These are phyloP conservation scores for Torulaspora franciscae DNA, from an alignment of 805 yeast genomes.

Conservation along the genomic window DNA sequence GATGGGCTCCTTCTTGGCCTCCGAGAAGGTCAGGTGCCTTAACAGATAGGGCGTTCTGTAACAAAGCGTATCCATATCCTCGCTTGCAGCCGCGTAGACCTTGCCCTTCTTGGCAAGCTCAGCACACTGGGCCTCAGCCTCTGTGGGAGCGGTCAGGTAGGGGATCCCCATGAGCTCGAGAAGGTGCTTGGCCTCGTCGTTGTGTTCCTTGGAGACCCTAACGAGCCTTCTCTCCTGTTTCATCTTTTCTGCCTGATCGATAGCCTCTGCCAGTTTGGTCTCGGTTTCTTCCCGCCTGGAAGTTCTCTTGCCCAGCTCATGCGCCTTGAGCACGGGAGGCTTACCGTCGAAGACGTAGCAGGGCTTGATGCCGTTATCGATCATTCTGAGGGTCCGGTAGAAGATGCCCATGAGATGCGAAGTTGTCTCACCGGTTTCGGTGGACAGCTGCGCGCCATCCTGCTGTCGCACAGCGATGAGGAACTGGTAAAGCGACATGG, in stretches of 20 bases:
- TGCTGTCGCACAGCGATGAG: constrained; percentile 94
- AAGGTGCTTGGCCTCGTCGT: constrained; percentile 84
- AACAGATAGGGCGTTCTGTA: constrained; percentile 79
- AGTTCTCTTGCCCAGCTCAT: constrained; percentile 83
- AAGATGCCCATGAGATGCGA: constrained; percentile 96
- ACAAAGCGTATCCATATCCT: constrained; percentile 97
- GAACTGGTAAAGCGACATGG: constrained; percentile 95
- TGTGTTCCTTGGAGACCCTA: constrained; percentile 81
- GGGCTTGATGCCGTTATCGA: constrained; percentile 92
- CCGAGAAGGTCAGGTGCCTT: constrained; percentile 90
- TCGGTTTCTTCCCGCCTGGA: constrained; percentile 79
- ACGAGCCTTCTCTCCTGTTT: constrained; percentile 79
- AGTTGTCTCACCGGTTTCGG: constrained; percentile 85
- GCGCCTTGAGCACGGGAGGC: constrained; percentile 91
- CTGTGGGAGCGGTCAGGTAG: constrained; percentile 88
- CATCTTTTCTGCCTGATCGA: constrained; percentile 72
- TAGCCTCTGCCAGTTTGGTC: constrained; percentile 64
- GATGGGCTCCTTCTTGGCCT: constrained; percentile 87
- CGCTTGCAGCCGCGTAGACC: constrained; percentile 96
- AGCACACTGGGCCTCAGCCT: constrained; percentile 99
- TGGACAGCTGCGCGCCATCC: constrained; percentile 90
- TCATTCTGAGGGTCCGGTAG: constrained; percentile 84
- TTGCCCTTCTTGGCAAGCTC: constrained; percentile 83
- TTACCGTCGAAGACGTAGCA: constrained; percentile 96
- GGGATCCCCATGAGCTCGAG: constrained; percentile 93